Conservation (phyloP, 179 eudicot species). For the Beta corolliflora region DNA sequence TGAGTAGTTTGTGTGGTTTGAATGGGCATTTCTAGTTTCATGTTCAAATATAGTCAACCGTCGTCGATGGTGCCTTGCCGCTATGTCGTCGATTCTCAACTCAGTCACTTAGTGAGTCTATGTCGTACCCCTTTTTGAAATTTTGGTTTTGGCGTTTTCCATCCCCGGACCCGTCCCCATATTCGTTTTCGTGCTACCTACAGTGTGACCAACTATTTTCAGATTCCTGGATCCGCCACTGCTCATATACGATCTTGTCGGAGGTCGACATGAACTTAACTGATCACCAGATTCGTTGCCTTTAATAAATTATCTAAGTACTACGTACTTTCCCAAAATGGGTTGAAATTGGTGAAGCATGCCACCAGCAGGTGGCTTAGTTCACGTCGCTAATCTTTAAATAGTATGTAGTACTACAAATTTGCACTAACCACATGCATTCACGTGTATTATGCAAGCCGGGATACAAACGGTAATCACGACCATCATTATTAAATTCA, state of each 20-base stretch:
- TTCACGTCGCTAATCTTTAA: not conserved
- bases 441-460: not conserved
- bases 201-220: no score
- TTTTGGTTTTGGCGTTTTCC: no score
- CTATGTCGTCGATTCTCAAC: no score
- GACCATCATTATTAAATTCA: not conserved
- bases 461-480: not conserved
- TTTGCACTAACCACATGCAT: not conserved
- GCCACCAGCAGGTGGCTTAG: slow-evolving; percentile 2
- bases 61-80: no score
- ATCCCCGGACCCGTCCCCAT: no score
- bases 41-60: no score
- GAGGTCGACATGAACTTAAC: not conserved
- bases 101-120: no score
- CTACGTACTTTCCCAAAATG: not conserved
- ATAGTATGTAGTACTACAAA: not conserved
- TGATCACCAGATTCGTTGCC: not conserved
- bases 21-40: no score
- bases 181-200: no score
- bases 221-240: no score
- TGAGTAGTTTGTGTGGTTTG: no score
- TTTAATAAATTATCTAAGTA: not conserved
- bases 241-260: not conserved
- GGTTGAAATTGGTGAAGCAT: not conserved
- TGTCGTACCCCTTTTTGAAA: no score